Conservation (phyloP, 495 filamentous ascomycete species). For the Penicillium ochrochloron region DNA sequence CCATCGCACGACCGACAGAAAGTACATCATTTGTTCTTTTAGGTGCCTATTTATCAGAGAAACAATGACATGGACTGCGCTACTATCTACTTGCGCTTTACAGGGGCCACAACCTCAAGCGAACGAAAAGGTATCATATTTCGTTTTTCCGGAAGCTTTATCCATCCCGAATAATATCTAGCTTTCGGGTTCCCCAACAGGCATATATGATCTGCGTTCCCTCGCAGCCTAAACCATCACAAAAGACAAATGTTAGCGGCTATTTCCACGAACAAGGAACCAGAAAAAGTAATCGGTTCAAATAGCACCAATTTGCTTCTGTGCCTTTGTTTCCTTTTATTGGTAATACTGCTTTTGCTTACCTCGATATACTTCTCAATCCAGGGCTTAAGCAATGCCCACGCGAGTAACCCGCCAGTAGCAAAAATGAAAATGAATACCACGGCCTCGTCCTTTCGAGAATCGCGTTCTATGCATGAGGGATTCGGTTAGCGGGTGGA, state of each 20-base stretch:
- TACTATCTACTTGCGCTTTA: neutral
- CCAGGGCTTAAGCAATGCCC: slow-evolving; percentile 74
- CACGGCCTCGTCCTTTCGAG: slow-evolving; percentile 84
- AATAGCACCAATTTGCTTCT: neutral
- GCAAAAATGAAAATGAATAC: slow-evolving; percentile 91
- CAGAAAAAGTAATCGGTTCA: neutral
- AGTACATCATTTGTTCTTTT: too few relatives aligned
- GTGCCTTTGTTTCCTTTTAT: neutral
- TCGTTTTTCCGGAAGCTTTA: slow-evolving; percentile 9
- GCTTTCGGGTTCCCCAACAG: slow-evolving; percentile 40
- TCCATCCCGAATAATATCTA: slow-evolving; percentile 9
- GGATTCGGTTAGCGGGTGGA: slow-evolving; percentile 16
- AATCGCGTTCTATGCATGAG: slow-evolving; percentile 72
- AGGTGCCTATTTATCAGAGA: too few relatives aligned
- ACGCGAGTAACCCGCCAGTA: slow-evolving; percentile 79
- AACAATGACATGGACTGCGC: neutral
- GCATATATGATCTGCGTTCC: slow-evolving; percentile 51
- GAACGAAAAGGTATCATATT: neutral
- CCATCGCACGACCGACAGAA: neutral
- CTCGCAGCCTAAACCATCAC: slow-evolving; percentile 41
- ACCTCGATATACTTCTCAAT: slow-evolving; percentile 62
- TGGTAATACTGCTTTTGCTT: slow-evolving; percentile 20
- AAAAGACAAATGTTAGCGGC: neutral
- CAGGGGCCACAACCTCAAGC: neutral
- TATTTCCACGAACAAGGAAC: neutral